Base-by-base conservation (phyloP, 2,329 filamentous ascomycete species). In the Neophaeococcomyces mojaviensis region DNA sequence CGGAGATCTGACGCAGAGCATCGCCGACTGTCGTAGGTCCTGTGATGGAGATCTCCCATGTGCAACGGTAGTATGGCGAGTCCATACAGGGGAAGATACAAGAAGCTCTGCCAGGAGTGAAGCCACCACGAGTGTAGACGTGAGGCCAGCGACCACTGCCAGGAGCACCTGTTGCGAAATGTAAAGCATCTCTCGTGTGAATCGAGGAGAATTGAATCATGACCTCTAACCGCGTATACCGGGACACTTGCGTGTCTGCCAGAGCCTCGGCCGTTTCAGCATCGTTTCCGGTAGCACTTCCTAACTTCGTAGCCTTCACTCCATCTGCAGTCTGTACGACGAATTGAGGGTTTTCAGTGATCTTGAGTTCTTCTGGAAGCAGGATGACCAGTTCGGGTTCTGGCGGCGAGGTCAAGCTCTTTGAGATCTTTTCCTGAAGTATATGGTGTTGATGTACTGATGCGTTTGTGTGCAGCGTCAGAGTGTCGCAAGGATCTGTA, bases 21-120 rank as follows among this genome's bases (percentile, higher is more conserved):
- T 96, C 88, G 4, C 89, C 89, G 1, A 98, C 71, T 0, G 89
- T 95, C 41, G 84, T 79, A 9, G 90, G 87, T 56, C 84, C 90
- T 48, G 84, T 88, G 59, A 98, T 82, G 2, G 86, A 86, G 40
- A 98, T 76, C 47, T 88, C 87, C 86, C 92, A 98, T 9, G 82
- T 81, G 59, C 84, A 90, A 46, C 88, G 78, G 47, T 86, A 82
- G 28, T 81, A 81, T 19, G 84, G 79, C 60, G 94, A 86, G 61
- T 98, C 92, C 43, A 97, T 76, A 62, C 92, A 97, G 1, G 92
- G 92, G 58, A 98, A 98, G 20, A 97, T 79, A 56, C 84, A 89
- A 38, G 82, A 90, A 1, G 88, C 82, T 15, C 81, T 82, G 24
- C 89, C 88, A 0, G 88, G 80, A 50, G 86, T 82, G 34, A 84